These are phyloP conservation scores for Avena insularis DNA, from an alignment of 176 grass and related monocot genomes.

Conservation along the genomic window DNA sequence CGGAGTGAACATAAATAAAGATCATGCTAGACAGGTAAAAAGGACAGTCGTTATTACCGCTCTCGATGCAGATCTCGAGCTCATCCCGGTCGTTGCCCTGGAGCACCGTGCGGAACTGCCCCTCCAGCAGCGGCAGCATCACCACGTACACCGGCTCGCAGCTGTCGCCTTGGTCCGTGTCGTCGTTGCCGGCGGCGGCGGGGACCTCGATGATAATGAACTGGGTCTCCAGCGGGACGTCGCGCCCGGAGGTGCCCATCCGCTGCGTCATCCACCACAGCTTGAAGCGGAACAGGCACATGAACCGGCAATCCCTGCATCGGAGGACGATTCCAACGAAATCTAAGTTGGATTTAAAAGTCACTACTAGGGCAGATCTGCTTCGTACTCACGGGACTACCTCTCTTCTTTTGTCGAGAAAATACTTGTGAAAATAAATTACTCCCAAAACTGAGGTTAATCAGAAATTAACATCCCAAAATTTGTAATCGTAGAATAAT, in stretches of 20 bases:
- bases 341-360: too few species aligned
- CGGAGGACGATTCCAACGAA: background rate
- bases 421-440: too few species aligned
- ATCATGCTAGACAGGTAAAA: background rate
- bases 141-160: slow-evolving; percentile 58
- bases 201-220: slow-evolving; percentile 85
- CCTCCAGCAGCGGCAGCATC: slow-evolving; percentile 85
- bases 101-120: slow-evolving; percentile 70
- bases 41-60: slow-evolving; percentile 46
- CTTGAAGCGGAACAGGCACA: slow-evolving; percentile 82
- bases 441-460: background rate
- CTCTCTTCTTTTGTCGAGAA: too few species aligned
- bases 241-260: slow-evolving; percentile 67
- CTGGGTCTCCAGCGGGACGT: slow-evolving; percentile 87
- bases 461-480: background rate
- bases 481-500: background rate
- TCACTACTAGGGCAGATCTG: too few species aligned
- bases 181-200: background rate
- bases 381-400: too few species aligned
- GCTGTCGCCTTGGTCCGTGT: background rate
- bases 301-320: slow-evolving; percentile 66
- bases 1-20: too few species aligned
- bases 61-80: slow-evolving; percentile 80
- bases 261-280: slow-evolving; percentile 80
- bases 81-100: slow-evolving; percentile 75